Evolutionary conservation across 1,139 yeast genomes (phyloP).

Genomic region (Blastobotrys apis): DNA sequence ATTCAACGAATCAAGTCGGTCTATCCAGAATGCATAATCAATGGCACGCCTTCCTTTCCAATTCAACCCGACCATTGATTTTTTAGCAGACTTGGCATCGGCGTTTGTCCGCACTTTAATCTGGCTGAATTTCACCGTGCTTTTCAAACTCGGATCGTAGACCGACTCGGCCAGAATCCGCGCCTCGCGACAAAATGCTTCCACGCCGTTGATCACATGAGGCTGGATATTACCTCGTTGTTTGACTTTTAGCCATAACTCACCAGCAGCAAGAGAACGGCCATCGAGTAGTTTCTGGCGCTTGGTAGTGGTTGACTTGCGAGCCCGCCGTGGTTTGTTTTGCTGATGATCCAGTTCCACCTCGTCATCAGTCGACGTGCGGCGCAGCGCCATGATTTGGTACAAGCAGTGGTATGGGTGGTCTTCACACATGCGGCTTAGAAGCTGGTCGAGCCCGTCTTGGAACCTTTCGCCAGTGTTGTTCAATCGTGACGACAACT

Average conservation of each 20-base stretch:
- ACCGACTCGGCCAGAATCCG: constrained; percentile 12
- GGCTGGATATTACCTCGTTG: background rate
- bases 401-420: constrained; percentile 82
- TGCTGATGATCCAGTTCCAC: background rate
- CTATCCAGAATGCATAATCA: constrained; percentile 48
- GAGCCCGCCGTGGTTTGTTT: background rate
- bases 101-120: constrained; percentile 8
- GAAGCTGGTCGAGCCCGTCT: constrained; percentile 44
- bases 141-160: constrained; percentile 7
- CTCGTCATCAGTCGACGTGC: constrained; percentile 1
- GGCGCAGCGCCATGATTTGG: constrained; percentile 45
- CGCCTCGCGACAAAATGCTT: constrained; percentile 8
- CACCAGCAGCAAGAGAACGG: constrained; percentile 3
- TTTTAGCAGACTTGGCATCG: background rate
- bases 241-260: constrained; percentile 7
- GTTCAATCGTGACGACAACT: constrained; percentile 69
- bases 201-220: constrained; percentile 7
- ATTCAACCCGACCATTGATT: constrained; percentile 5
- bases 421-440: constrained; percentile 48
- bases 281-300: background rate
- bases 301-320: background rate
- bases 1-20: constrained; percentile 39
- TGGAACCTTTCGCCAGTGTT: constrained; percentile 45
- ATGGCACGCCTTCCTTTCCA: constrained; percentile 7
- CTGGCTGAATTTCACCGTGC: constrained; percentile 8